Percentiles rank a stretch among this genome's conserved stretches.
Evolutionary conservation across 106 monocot genomes (phyloP).

Genomic region (Allium sativum): DNA sequence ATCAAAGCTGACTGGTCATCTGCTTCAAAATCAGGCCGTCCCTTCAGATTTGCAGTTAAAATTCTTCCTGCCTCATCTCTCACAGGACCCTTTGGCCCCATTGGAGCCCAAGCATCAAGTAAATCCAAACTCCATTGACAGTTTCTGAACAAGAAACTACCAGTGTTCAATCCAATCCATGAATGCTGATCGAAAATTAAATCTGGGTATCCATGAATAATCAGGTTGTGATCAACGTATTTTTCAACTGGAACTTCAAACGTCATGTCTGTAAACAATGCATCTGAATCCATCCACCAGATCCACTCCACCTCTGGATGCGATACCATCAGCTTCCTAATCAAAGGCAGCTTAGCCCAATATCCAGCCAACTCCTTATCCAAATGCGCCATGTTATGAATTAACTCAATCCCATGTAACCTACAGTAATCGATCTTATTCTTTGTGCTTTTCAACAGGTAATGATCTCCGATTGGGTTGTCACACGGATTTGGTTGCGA

Average conservation of each 20-base stretch:
- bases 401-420: slow-evolving; percentile 55
- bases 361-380: slow-evolving; percentile 52
- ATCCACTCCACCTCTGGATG: slow-evolving; percentile 69
- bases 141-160: slow-evolving; percentile 50
- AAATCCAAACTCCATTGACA: slow-evolving; percentile 54
- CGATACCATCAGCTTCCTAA: slow-evolving; percentile 39
- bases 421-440: slow-evolving; percentile 73
- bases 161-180: slow-evolving; percentile 49
- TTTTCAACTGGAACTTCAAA: slow-evolving; percentile 38
- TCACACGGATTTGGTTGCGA: slow-evolving; percentile 59
- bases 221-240: slow-evolving; percentile 25
- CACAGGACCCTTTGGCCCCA: slow-evolving; percentile 46
- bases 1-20: slow-evolving; percentile 67
- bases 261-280: slow-evolving; percentile 57
- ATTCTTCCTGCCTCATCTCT: slow-evolving; percentile 43
- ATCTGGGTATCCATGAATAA: slow-evolving; percentile 65
- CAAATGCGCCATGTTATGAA: slow-evolving; percentile 57
- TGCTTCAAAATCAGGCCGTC: slow-evolving; percentile 51
- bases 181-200: slow-evolving; percentile 51
- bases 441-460: slow-evolving; percentile 48
- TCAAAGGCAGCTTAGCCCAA: slow-evolving; percentile 61
- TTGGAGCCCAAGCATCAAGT: slow-evolving; percentile 60
- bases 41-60: slow-evolving; percentile 40
- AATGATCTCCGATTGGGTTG: slow-evolving; percentile 55
- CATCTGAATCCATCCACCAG: slow-evolving; percentile 70